phyloP scores from a whole-genome alignment of 495 filamentous ascomycete genomes.

The Stereocaulon alpinum region DNA sequence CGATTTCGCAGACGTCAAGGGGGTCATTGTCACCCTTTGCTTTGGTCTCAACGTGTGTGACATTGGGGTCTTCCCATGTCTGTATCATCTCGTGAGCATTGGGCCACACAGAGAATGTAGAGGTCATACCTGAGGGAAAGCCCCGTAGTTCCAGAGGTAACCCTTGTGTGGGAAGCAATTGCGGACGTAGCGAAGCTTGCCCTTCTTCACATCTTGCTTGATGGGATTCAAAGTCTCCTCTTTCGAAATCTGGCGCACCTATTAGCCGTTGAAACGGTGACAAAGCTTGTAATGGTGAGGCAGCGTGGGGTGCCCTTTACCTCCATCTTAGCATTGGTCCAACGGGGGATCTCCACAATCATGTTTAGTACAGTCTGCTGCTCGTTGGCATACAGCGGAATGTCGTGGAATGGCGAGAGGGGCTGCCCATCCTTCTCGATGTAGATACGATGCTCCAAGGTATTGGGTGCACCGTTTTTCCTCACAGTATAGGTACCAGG shows the following conservation, averaged over 20 bases:
- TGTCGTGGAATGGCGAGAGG: conserved; percentile 94
- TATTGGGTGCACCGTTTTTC: conserved; percentile 83
- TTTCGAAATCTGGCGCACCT: conserved; percentile 67
- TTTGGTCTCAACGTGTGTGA: conserved; percentile 95
- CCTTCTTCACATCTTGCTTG: conserved; percentile 55
- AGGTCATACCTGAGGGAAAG: conserved; percentile 80
- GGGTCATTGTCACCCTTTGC: conserved; percentile 99
- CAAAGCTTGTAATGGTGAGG: background rate
- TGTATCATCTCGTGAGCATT: conserved; percentile 25
- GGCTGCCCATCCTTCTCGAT: conserved; percentile 94
- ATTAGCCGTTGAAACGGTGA: background rate
- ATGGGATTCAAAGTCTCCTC: conserved; percentile 95
- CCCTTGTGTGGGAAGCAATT: conserved; percentile 99
- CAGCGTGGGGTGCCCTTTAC: conserved; percentile 35
- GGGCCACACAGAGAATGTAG: background rate
- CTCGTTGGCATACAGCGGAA: conserved; percentile 91
- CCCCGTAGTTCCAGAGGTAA: conserved; percentile 99
- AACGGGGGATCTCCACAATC: conserved; percentile 97
- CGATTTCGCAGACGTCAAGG: conserved; percentile 98
- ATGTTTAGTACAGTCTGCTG: conserved; percentile 95
- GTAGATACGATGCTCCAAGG: conserved; percentile 93
- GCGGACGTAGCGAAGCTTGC: conserved; percentile 75
- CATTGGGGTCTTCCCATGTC: conserved; percentile 99
- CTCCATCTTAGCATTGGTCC: conserved; percentile 99
- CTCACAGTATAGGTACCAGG: conserved; percentile 53